Evolutionary conservation across 1,284 basidiomycete genomes (phyloP), one percentile per base, ranked within the genome.

Genomic region (Exobasidium rhododendri): DNA sequence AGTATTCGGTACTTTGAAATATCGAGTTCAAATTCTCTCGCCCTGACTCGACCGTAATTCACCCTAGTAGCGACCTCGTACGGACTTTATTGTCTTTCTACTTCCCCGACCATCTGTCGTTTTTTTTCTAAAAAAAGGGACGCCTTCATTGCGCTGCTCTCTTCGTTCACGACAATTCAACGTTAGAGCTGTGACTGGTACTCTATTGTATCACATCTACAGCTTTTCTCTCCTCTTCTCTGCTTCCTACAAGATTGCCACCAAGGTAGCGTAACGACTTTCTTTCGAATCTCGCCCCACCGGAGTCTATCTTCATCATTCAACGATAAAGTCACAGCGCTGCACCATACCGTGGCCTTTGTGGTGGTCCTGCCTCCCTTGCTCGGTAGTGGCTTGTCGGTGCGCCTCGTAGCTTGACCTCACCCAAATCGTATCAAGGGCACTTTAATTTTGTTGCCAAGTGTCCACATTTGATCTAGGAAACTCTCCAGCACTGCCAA

Each of bases 121-220:
- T 50, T 26, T 50, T 50, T 50, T 26, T 28, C 47, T 28, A 31
- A 55, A 20, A 4, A n/a, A 14, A 52, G 52, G 52, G 52, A 55
- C 52, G 52, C 52, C 52, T 55, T 55, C 52, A 55, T n/a, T 55
- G 52, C 28, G 52, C 52, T 55, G 52, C 52, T 55, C 52, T 55
- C 52, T 55, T 50, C 14, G 17, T 40, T 40, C 17, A 40, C 35
- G 35, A 40, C 7, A 40, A 40, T 40, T 40, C 7, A 10, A 40
- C n/a, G n/a, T n/a, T n/a, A n/a, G n/a, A n/a, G n/a, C n/a, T n/a
- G n/a, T n/a, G n/a, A n/a, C n/a, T n/a, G n/a, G n/a, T 10, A 40
- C 35, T 7, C 10, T 40, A 17, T 10, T 10, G 35, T 40, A 17
- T 40, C 35, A 40, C 7, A 40, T 40, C 17, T 10, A 40, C 35